Percentiles rank a stretch among this genome's conserved stretches.
Evolutionary conservation across 345 rosid genomes (phyloP).

Genomic region (Arabidopsis suecica): DNA sequence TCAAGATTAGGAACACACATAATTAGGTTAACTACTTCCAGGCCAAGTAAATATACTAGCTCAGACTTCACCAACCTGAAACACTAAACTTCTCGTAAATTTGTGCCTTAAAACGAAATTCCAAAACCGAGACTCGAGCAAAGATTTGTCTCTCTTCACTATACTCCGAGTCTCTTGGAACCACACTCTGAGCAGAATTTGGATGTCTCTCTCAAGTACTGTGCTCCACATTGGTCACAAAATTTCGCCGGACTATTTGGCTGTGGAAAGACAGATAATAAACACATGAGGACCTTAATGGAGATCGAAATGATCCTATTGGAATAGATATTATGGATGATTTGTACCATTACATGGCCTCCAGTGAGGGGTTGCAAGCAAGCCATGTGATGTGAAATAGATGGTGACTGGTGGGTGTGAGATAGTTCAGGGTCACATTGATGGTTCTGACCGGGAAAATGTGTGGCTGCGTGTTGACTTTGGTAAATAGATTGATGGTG

Average conservation of each 20-base stretch:
- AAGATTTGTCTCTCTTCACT: conserved; percentile 10
- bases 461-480: conserved; percentile 59
- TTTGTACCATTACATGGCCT: conserved; percentile 54
- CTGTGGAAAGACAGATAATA: conserved; percentile 45
- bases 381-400: conserved; percentile 80
- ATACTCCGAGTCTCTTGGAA: conserved; percentile 77
- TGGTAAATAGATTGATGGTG: conserved; percentile 71
- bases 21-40: background rate
- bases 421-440: conserved; percentile 72
- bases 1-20: background rate
- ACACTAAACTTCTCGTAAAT: conserved; percentile 3
- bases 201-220: conserved; percentile 82
- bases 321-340: background rate
- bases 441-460: conserved; percentile 65
- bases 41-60: background rate
- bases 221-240: conserved; percentile 91
- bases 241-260: conserved; percentile 74
- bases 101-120: background rate
- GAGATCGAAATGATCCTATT: background rate
- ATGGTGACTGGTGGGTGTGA: conserved; percentile 71
- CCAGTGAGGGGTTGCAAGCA: conserved; percentile 81
- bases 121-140: background rate
- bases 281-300: conserved; percentile 14
- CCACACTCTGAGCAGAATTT: conserved; percentile 98
- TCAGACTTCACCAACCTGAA: background rate